A percentile compares a stretch with the other conserved stretches of the same genome.
Conservation (phyloP, 306 rosid species). For the Neltuma alba region DNA sequence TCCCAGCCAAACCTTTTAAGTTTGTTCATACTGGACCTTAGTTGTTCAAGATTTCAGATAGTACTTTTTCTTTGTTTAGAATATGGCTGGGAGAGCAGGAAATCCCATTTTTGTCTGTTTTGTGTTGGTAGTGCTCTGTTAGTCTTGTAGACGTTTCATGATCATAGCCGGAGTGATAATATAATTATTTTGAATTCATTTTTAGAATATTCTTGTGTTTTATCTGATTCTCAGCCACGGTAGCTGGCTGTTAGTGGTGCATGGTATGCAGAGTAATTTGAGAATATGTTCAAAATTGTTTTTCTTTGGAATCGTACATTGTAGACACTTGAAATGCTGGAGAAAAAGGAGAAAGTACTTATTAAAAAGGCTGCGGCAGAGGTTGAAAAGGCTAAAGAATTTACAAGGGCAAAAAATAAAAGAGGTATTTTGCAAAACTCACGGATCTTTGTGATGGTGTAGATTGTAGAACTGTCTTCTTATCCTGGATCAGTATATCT, state of each 20-base stretch:
- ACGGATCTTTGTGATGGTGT: background rate
- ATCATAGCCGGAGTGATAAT: background rate
- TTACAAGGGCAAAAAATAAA: constrained; percentile 81
- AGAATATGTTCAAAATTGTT: background rate
- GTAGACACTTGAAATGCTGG: constrained; percentile 99
- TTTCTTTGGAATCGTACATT: constrained; percentile 25
- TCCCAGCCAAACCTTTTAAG: background rate
- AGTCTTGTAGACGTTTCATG: background rate
- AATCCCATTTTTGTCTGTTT: background rate
- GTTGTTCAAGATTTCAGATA: background rate
- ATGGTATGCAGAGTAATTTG: background rate
- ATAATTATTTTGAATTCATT: background rate
- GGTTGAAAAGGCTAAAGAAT: constrained; percentile 93
- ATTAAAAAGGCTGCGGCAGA: constrained; percentile 77
- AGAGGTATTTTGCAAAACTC: constrained; percentile 54
- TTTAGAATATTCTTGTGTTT: background rate
- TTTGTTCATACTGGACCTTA: background rate
- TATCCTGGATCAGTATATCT: background rate
- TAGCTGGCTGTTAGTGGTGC: background rate
- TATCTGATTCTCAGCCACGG: background rate
- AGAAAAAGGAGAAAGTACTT: constrained; percentile 98
- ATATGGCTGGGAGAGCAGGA: background rate
- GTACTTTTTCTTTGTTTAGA: background rate
- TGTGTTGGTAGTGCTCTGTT: background rate
- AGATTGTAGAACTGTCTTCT: background rate